A percentile compares a stretch with the other conserved stretches of the same genome.
Conservation (phyloP, 2,329 filamentous ascomycete genomes). For the Trichophyton verrucosum region DNA sequence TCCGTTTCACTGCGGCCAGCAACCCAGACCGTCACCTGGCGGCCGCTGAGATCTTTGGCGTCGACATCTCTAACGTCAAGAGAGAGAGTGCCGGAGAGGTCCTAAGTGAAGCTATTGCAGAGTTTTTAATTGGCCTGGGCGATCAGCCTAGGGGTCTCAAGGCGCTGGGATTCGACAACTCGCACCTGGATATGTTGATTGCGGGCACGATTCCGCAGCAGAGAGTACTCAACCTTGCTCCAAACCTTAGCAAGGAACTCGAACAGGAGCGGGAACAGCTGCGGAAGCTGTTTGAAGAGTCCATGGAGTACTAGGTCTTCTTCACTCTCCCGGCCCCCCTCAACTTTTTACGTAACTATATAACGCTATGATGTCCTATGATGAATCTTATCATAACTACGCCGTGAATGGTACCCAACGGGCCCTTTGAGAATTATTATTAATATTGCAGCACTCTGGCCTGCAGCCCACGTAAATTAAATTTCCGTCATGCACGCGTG, state of each 20-base stretch:
- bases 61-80: conserved; percentile 79
- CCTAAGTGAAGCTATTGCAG: conserved; percentile 65
- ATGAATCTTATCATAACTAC: no score
- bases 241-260: conserved; percentile 59
- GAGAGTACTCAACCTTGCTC: conserved; percentile 82
- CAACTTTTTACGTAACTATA: background rate
- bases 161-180: conserved; percentile 62
- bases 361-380: background rate
- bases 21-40: conserved; percentile 86
- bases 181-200: conserved; percentile 70
- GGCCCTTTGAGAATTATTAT: no score
- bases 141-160: conserved; percentile 83
- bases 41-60: conserved; percentile 81
- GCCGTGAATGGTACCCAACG: no score
- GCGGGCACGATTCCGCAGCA: conserved; percentile 91
- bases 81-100: conserved; percentile 81
- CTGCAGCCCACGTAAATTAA: no score
- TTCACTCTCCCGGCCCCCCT: background rate
- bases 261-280: conserved; percentile 61
- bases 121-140: conserved; percentile 71
- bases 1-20: conserved; percentile 79
- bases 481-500: no score
- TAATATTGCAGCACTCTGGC: no score
- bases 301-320: conserved; percentile 38
- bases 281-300: conserved; percentile 53